These are phyloP conservation scores for Camellia oleifera DNA, from an alignment of 179 eudicot genomes.

Conservation along the genomic window DNA sequence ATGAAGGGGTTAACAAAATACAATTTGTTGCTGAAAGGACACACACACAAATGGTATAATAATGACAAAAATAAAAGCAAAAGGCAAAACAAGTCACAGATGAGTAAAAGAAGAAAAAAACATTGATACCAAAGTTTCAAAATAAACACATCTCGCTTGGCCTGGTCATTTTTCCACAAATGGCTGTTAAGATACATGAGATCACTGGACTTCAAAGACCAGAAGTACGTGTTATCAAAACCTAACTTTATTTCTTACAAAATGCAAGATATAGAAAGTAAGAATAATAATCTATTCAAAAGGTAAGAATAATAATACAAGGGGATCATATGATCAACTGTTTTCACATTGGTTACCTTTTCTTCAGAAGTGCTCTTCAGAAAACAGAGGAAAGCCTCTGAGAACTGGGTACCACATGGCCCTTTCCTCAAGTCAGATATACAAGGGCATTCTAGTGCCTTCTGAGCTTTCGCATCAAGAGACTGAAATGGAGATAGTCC, in stretches of 20 bases:
- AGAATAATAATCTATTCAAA: not conserved
- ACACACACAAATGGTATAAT: not conserved
- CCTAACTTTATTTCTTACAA: not conserved
- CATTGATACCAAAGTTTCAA: no score
- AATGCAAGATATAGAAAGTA: not conserved
- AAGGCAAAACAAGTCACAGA: not conserved
- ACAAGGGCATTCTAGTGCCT: slow-evolving; percentile 91
- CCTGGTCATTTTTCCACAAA: not conserved
- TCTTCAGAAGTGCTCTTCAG: slow-evolving; percentile 88
- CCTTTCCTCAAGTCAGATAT: slow-evolving; percentile 75
- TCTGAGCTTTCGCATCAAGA: slow-evolving; percentile 72
- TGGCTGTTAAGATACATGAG: not conserved
- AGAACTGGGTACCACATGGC: slow-evolving; percentile 80
- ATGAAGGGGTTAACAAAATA: not conserved
- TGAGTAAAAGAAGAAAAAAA: not conserved
- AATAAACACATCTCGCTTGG: not conserved
- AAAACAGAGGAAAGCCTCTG: slow-evolving; percentile 87
- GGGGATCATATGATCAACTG: slow-evolving; percentile 1
- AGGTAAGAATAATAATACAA: not conserved
- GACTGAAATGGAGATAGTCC: slow-evolving; percentile 39
- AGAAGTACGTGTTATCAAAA: not conserved
- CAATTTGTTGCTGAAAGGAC: not conserved
- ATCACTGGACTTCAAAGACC: not conserved
- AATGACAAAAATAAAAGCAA: not conserved
- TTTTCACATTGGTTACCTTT: slow-evolving; percentile 42